Percentiles rank a stretch among this genome's conserved stretches.
Conservation (phyloP, 2,329 filamentous ascomycete species). For the Neonectria coccinea region DNA sequence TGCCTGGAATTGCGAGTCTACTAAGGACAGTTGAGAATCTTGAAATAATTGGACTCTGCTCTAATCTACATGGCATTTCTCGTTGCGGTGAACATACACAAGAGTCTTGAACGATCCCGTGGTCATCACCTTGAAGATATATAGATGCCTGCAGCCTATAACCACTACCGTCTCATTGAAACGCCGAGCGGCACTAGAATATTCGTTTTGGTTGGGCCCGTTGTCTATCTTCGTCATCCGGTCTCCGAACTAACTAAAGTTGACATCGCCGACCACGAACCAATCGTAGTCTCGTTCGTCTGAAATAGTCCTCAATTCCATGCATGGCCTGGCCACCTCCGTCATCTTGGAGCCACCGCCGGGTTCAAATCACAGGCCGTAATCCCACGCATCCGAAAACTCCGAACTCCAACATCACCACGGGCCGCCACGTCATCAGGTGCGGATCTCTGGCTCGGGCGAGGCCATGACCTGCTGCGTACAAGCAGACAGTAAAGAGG, state of each 20-base stretch:
- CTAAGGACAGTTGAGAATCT: not conserved
- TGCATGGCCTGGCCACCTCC: constrained; percentile 1
- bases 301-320: constrained; percentile 1
- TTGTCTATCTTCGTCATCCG: not conserved
- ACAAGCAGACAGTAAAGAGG: not conserved
- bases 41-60: not conserved
- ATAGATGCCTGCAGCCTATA: constrained; percentile 1
- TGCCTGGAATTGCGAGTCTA: no score
- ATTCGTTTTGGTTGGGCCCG: not conserved
- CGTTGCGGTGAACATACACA: not conserved
- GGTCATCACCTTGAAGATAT: not conserved
- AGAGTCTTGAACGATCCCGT: not conserved
- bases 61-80: not conserved
- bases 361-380: constrained; percentile 19
- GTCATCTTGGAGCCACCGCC: constrained; percentile 4
- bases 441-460: not conserved
- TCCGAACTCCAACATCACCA: constrained; percentile 39
- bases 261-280: constrained; percentile 20
- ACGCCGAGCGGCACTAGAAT: not conserved
- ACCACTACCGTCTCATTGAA: not conserved
- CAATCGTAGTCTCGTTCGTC: constrained; percentile 17
- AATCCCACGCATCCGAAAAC: constrained; percentile 33
- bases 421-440: constrained; percentile 10
- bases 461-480: not conserved
- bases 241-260: not conserved